Evolutionary conservation across 495 filamentous ascomycete species (phyloP).

Genomic region (Astrocystis sublimbata): DNA sequence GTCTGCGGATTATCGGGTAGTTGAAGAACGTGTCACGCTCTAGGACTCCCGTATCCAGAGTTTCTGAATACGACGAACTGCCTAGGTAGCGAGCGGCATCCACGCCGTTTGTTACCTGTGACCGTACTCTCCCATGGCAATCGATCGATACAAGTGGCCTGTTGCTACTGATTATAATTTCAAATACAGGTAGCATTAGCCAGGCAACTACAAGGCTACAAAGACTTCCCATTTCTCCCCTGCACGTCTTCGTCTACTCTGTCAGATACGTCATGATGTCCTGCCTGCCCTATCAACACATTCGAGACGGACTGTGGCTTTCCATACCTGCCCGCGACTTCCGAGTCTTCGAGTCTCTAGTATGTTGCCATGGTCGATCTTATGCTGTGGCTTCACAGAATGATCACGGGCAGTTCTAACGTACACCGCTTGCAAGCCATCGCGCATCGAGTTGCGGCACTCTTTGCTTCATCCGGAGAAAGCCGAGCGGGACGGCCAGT

Average conservation of each 20-base stretch:
- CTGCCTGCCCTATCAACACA: neutral
- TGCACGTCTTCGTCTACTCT: neutral
- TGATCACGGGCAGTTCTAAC: neutral
- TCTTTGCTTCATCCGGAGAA: neutral
- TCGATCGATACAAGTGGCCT: neutral
- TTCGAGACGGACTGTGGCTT: neutral
- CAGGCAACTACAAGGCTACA: neutral
- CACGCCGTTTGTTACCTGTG: neutral
- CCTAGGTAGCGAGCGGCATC: neutral
- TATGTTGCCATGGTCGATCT: neutral
- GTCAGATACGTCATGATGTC: neutral
- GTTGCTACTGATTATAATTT: neutral
- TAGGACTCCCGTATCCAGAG: neutral
- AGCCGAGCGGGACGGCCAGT: neutral
- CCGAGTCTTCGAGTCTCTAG: neutral
- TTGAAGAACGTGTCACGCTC: neutral
- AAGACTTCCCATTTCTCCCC: neutral
- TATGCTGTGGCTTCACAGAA: neutral
- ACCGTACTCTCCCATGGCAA: neutral
- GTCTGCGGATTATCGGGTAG: neutral
- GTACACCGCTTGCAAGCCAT: conserved; percentile 1
- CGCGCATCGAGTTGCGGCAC: neutral
- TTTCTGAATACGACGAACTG: neutral
- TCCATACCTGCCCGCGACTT: neutral
- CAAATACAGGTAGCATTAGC: neutral